These are phyloP conservation scores for Penicillium glabrum DNA, from an alignment of 2,329 filamentous ascomycete species.

Conservation along the genomic window DNA sequence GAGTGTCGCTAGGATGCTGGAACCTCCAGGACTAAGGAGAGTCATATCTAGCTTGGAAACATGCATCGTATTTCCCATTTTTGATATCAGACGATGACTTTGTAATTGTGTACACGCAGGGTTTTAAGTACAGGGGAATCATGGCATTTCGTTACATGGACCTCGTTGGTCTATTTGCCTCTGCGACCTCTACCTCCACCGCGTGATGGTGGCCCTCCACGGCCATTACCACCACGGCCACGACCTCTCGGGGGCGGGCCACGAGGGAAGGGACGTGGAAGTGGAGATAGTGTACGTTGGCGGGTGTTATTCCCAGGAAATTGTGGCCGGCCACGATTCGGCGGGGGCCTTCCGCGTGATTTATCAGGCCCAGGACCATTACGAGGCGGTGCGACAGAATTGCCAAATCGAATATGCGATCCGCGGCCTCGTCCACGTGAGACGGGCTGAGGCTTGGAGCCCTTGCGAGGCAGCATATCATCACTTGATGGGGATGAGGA, in stretches of 20 bases:
- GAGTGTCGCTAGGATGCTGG: neutral
- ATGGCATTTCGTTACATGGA: neutral
- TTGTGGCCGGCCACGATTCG: neutral
- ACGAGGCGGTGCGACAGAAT: conserved; percentile 16
- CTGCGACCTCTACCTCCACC: conserved; percentile 19
- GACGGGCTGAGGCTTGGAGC: conserved; percentile 26
- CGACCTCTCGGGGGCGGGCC: conserved; percentile 10
- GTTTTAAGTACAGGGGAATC: conserved; percentile 10
- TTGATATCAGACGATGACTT: neutral
- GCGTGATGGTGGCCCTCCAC: conserved; percentile 14
- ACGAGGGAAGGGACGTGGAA: neutral
- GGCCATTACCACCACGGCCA: conserved; percentile 16
- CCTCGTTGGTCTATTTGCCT: conserved; percentile 5
- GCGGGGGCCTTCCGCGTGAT: conserved; percentile 12
- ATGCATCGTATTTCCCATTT: neutral
- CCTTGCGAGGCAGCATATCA: conserved; percentile 25
- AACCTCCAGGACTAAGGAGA: neutral
- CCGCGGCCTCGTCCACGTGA: conserved; percentile 27
- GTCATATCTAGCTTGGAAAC: neutral
- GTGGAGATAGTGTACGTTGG: neutral
- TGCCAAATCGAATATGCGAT: conserved; percentile 36
- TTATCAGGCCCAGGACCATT: conserved; percentile 9
- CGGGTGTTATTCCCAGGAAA: neutral
- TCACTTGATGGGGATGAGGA: conserved; percentile 36
- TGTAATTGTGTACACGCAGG: neutral